These are phyloP conservation scores for Rutidosis leptorrhynchoides DNA, from an alignment of 129 eudicot species.

Conservation along the genomic window DNA sequence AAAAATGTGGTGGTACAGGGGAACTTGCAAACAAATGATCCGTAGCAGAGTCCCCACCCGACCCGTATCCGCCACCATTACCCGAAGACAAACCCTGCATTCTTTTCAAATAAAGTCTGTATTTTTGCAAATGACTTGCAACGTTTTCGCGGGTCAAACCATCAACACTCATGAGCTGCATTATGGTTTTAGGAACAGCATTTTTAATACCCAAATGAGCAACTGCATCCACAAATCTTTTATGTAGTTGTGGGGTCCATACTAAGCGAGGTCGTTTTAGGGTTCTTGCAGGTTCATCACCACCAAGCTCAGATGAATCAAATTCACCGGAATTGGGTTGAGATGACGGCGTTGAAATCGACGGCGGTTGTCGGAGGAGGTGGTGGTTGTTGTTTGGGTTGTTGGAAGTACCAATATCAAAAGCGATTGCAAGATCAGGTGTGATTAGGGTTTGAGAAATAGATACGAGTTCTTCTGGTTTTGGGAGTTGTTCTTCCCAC, in stretches of 20 bases:
- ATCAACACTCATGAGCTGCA: slow-evolving; percentile 96
- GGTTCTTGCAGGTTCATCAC: slow-evolving; percentile 86
- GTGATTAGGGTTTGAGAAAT: slow-evolving; percentile 77
- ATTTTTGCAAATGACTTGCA: slow-evolving; percentile 91
- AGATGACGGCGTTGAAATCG: slow-evolving; percentile 42
- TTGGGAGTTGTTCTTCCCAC: slow-evolving; percentile 78
- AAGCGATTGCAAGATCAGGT: slow-evolving; percentile 81
- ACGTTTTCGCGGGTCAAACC: slow-evolving; percentile 93
- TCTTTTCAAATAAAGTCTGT: slow-evolving; percentile 80
- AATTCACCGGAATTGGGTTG: slow-evolving; percentile 61
- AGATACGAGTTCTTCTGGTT: slow-evolving; percentile 74
- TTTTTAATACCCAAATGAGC: slow-evolving; percentile 92
- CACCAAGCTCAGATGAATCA: slow-evolving; percentile 70
- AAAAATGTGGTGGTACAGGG: slow-evolving; percentile 91
- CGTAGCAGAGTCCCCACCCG: slow-evolving; percentile 65
- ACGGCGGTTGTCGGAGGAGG: slow-evolving; percentile 29
- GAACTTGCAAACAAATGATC: slow-evolving; percentile 89
- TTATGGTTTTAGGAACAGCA: slow-evolving; percentile 96
- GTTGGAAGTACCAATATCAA: slow-evolving; percentile 46
- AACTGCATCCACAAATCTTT: slow-evolving; percentile 90
- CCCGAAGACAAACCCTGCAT: slow-evolving; percentile 78
- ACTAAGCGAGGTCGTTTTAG: slow-evolving; percentile 89
- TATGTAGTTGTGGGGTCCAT: slow-evolving; percentile 99
- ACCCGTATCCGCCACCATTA: slow-evolving; percentile 39
- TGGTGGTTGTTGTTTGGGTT: slow-evolving; percentile 12